Base-by-base conservation (phyloP, 1,284 basidiomycete species). In the Cryptococcus amylolentus region DNA sequence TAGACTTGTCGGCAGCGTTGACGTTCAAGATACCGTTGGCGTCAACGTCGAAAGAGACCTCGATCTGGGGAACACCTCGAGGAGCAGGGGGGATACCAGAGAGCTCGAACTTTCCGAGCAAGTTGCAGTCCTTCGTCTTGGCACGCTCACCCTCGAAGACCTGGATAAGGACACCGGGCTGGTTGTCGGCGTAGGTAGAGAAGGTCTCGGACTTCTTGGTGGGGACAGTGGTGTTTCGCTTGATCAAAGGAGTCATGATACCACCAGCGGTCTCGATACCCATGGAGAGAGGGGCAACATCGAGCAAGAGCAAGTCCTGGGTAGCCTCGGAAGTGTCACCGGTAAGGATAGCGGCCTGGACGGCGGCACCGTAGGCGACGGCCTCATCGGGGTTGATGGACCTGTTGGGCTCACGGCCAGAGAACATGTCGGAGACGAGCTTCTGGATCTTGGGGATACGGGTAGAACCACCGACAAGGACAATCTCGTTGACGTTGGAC, bases 341-440 rank as follows among this genome's bases (percentile, higher is more conserved):
- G 70, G 93, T 90, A 60, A 98, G 88, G 71, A 99, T 96, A 73
- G 93, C 95, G 60, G 93, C 95, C 82, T 98, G 96, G 71, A 98
- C 95, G 64, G 96, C 94, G 66, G 95, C 96, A 84, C 96, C 96
- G 80, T 97, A 97, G 41, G 96, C 95, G 66, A 98, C 95, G 61
- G 96, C 96, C 82, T 99, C 96, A 72, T 98, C 95, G 62, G 96
- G 96, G 87, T 98, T 98, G 85, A 98, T 98, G 78, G 75, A 88
- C 83, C 90, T 90, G 84, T 90, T 91, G 73, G 88, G 90, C 82
- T 93, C 89, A 83, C 92, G 91, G 78, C 94, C 93, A 78, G 92
- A 92, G 86, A 98, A 98, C 85, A 92, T 95, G 82, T 98, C 94
- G 58, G 91, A 94, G 51, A 98, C 91, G 76, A 97, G 88, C 83